Evolutionary conservation across 1,284 basidiomycete species (phyloP).

Genomic region (Ceratobasidium sp.): DNA sequence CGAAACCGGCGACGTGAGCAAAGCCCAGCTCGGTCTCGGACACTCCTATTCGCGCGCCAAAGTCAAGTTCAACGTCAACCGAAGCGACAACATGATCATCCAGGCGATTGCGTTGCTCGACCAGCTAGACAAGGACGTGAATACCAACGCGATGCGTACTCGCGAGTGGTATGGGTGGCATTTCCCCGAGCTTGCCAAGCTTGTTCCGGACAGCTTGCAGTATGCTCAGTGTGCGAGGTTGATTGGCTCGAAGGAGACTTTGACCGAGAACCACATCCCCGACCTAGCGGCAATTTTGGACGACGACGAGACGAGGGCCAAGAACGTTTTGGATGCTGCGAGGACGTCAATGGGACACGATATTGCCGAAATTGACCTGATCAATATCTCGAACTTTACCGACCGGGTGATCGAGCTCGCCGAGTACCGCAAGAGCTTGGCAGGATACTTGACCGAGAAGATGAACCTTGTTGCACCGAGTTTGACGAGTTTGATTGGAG

Average conservation of each 20-base stretch:
- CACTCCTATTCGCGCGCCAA: conserved; percentile 98
- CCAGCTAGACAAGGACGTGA: conserved; percentile 99
- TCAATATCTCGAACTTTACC: conserved; percentile 95
- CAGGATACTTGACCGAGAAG: conserved; percentile 92
- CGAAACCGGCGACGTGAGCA: conserved; percentile 85
- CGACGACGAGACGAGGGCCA: conserved; percentile 86
- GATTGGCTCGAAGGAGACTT: conserved; percentile 88
- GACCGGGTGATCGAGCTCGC: conserved; percentile 89
- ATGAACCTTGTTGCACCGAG: conserved; percentile 99
- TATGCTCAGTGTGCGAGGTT: conserved; percentile 90
- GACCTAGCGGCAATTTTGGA: conserved; percentile 85
- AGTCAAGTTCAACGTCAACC: conserved; percentile 99
- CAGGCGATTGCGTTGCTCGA: conserved; percentile 98
- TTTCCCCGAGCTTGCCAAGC: conserved; percentile 95
- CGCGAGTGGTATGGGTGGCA: conserved; percentile 99
- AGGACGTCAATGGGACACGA: conserved; percentile 95
- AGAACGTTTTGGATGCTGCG: conserved; percentile 94
- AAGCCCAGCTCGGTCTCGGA: conserved; percentile 95
- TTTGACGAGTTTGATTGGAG: conserved; percentile 91
- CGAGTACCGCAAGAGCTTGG: conserved; percentile 92
- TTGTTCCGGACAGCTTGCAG: conserved; percentile 95
- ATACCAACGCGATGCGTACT: conserved; percentile 98
- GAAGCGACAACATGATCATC: conserved; percentile 99
- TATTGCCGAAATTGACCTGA: conserved; percentile 92
- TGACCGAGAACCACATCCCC: conserved; percentile 77